Evolutionary conservation across 257 asterid genomes (phyloP), one percentile per base, ranked within the genome.

Genomic region (Oldenlandia corymbosa): DNA sequence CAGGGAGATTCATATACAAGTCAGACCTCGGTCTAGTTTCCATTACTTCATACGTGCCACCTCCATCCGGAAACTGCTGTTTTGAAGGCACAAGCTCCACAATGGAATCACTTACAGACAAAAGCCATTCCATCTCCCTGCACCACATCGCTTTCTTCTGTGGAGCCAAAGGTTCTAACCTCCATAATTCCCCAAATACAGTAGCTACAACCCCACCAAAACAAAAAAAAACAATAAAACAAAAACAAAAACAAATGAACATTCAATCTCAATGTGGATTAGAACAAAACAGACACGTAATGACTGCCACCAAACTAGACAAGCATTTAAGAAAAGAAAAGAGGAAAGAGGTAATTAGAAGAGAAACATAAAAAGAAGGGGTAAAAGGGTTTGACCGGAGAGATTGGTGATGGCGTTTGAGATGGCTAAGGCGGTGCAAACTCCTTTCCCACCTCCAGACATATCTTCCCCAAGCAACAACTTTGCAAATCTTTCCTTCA

Each of bases 381-480:
- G 26, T n/a, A n/a, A 20, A 26, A 41, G 55, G 34, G 42, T 49
- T 75, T 66, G 73, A 89, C 99, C 99, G 53, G 99, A 90, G 1
- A 93, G 88, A 80, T 93, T 93, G 24, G 99, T 93, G 62, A 93
- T 87, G 50, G 99, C 94, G 67, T 93, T 93, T 46, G 99, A 93
- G 77, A 93, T 93, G 37, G 99, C 97, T 12, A 93, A 75, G 1
- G 99, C 99, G 4, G 96, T 83, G 69, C 91, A 85, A 57, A 92
- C 98, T 63, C 98, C 98, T 83, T 87, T 88, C 34, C 98, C 97
- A 55, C 98, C 94, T 61, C 98, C 98, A 48, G 98, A 92, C 98
- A 92, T 92, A 80, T 92, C 98, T 67, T 92, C 98, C n/a, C 98
- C 98, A 8, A 92, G 88, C 51, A 92, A 86, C 36, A 92, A 82